Evolutionary conservation across 257 asterid species (phyloP), one percentile per base, ranked within the genome.

Genomic region (Capsicum pubescens): DNA sequence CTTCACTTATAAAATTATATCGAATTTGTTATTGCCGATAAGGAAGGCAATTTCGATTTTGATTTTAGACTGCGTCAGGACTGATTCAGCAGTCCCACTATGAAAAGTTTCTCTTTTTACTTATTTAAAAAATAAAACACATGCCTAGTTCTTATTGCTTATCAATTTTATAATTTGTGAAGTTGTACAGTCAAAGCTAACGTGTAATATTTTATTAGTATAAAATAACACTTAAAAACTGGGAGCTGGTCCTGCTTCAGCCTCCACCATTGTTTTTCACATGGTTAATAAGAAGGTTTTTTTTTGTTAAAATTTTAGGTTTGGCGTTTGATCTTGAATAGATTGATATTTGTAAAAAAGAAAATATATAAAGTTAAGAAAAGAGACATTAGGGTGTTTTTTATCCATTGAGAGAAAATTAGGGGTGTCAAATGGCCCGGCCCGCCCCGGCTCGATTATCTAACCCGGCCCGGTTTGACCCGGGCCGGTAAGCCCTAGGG

Each of bases 31-130:
- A 6, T 44, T 44, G 7, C 5, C 6, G 48, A 44, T 44, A 6
- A 44, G 48, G 48, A 44, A 44, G 67, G 16, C 42, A 74, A 74
- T 14, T 48, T 39, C 7, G 16, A 16, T 69, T 74, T 74, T 57
- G 46, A 74, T 74, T 74, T 74, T 74, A 50, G 46, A 74, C 46
- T 74, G 21, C 46, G 81, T 74, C 19, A 50, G 13, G 14, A 74
- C 39, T 50, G 61, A 74, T 50, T 74, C 59, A 74, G 81, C 60
- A 48, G 61, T 74, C 60, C 44, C 80, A 21, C 44, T 19, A 48
- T 11, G 59, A 48, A 46, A 3, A 5, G 15, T 7, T 70, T 2
- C 2, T 10, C 32, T 12, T 36, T 19, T 16, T 0, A 13, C 17
- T 14, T 7, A 12, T 66, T 67, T 36, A 17, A 36, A 3, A 17